Evolutionary conservation across 768 basidiomycete genomes (phyloP), one percentile per base, ranked within the genome.

Genomic region (Phaeolepiota aurea): DNA sequence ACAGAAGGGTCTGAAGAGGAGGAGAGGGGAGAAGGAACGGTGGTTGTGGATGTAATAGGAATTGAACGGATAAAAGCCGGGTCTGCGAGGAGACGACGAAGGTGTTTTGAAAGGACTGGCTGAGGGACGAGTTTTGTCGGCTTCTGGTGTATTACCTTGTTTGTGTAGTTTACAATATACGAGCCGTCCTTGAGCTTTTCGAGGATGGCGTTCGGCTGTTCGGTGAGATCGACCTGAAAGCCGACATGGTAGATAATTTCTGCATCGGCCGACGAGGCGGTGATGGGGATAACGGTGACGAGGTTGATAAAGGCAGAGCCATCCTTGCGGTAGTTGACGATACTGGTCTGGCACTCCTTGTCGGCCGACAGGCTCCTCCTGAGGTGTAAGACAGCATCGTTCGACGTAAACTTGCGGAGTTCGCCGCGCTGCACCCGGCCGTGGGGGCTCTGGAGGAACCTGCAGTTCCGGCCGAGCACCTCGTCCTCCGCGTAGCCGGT

Each of bases 201-300:
- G 40, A 92, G 63, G 44, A 96, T 92, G 2, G 77, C 77, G 48
- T 79, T 79, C 2, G 90, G 91, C 62, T 93, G 90, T 52, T 84
- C 79, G 13, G 80, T 79, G 37, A 99, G 68, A 60, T 97, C 90
- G 41, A 96, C 86, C 62, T 99, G 92, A 69, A 99, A 98, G 1
- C 96, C 96, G 38, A 99, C 82, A 52, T 88, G 84, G 56, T 85
- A 94, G 5, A 77, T 79, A 30, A 87, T 71, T 33, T 93, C 83
- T 40, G 79, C 76, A 25, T 71, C 70, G 48, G 79, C 82, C 32
- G 77, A 70, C 47, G 62, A 31, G 20, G 48, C 88, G 0, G 69
- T 56, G 44, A 97, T 74, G 13, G 96, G 94, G 25, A 98, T 86
- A 52, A 97, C 75, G 16, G 87, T 87, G 47, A 98, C 80, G 42